Base-by-base conservation (phyloP, 2,329 filamentous ascomycete genomes). In the Aplosporella prunicola region DNA sequence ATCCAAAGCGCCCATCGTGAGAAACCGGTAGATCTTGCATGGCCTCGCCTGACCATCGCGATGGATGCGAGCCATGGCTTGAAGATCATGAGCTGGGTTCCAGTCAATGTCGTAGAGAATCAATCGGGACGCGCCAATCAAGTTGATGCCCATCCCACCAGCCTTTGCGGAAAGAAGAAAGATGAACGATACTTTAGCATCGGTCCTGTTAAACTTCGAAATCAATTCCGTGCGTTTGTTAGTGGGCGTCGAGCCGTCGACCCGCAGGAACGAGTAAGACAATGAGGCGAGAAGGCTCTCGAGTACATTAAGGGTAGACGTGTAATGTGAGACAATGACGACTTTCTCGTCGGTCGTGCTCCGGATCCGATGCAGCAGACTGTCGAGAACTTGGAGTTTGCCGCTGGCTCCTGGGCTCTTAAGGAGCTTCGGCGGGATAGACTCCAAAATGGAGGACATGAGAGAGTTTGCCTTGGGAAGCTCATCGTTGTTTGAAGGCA, bases 251-350 rank as follows among this genome's bases (percentile, higher is more conserved):
- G 70, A 74, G 20, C 80, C 80, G 47, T 85, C 80, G 1, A 85
- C 69, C 4, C 80, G 76, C n/a, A 81, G 64, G 51, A 72, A 81
- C 2, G 67, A 64, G 41, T 82, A 70, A 2, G 69, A 71, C 11
- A 80, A 63, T 2, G 75, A 72, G 2, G 66, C 62, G 4, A 84
- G 65, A 2, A 83, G 67, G 3, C 67, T 69, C 28, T 71, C 72
- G 4, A 85, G 69, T 43, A 84, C 67, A 47, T 81, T 76, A 8
- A 85, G 68, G 0, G 80, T 85, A 8, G 76, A 75, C 0, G 80
- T 85, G 52, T 82, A 84, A 51, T 84, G 83, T 14, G 79, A 83
- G n/a, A 85, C 78, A 7, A 85, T 66, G 8, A 85, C 78, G 16
- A 85, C 72, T 49, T 84, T 85, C 49, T 85, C 80, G 1, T 69